phyloP scores from a whole-genome alignment of 371 early-diverging fungal genomes.

The Syncephalastrum sp. region DNA sequence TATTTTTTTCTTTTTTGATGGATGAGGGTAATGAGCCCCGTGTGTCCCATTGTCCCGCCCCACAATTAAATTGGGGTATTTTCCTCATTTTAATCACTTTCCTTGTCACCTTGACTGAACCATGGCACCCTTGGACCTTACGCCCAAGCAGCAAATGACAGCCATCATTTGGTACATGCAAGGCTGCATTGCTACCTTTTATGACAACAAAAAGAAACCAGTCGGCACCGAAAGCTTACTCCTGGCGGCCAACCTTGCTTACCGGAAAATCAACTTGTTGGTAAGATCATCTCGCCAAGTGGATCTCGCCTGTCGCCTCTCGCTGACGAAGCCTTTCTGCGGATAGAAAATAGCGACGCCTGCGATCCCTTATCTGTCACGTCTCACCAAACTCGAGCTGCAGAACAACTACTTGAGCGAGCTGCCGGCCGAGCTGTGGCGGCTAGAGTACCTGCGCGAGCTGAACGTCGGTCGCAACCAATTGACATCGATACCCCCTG shows the following conservation, averaged over 20 bases:
- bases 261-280: conserved; percentile 22
- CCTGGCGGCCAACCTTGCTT: conserved; percentile 23
- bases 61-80: too few species aligned
- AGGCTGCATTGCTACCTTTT: conserved; percentile 13
- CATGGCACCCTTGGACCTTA: too few species aligned
- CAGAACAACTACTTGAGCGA: conserved; percentile 84
- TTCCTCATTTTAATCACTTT: too few species aligned
- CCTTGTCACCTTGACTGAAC: too few species aligned
- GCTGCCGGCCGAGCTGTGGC: conserved; percentile 74
- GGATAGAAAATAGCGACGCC: conserved; percentile 37
- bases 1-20: too few species aligned
- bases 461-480: conserved; percentile 91
- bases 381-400: conserved; percentile 81
- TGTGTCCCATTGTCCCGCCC: too few species aligned
- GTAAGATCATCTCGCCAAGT: conserved; percentile 12
- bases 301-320: neutral
- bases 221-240: conserved; percentile 9
- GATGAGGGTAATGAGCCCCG: too few species aligned
- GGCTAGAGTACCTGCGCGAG: conserved; percentile 62
- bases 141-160: conserved; percentile 1
- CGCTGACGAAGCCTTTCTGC: neutral
- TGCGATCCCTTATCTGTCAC: conserved; percentile 31
- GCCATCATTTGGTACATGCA: conserved; percentile 16
- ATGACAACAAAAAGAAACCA: conserved; percentile 5
- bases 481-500: conserved; percentile 80